Evolutionary conservation across 78 protist genomes (phyloP).

Genomic region (Polysphondylium violaceum): DNA sequence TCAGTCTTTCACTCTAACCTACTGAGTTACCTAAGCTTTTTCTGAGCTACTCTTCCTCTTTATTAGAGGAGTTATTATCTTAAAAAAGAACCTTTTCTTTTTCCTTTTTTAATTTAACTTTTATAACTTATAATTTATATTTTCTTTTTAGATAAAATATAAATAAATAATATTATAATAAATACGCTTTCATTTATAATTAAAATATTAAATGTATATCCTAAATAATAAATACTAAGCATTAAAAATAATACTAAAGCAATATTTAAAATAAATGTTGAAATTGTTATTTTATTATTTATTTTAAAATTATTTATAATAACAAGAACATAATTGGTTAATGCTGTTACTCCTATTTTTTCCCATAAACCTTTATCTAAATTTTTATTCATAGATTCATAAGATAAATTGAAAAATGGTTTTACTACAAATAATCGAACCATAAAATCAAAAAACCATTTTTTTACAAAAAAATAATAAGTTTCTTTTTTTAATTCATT

Average conservation of each 20-base stretch:
- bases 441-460: constrained; percentile 29
- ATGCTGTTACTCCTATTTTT: constrained; percentile 13
- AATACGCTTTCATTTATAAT: neutral
- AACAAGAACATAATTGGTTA: neutral
- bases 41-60: neutral
- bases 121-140: neutral
- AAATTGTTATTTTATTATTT: constrained; percentile 10
- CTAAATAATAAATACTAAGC: neutral
- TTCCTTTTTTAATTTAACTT: neutral
- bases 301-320: constrained; percentile 1
- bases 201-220: neutral
- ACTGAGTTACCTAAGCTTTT: constrained; percentile 24
- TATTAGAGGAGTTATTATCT: neutral
- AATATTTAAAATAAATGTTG: too few species aligned
- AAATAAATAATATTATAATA: neutral
- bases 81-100: neutral
- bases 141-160: neutral
- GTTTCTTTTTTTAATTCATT: neutral
- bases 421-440: neutral
- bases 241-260: too few species aligned
- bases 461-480: constrained; percentile 21
- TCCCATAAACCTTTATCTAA: constrained; percentile 45
- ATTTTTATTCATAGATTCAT: constrained; percentile 38
- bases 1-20: constrained; percentile 31
- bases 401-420: constrained; percentile 15